Evolutionary conservation across 2,329 filamentous ascomycete genomes (phyloP), one percentile per base, ranked within the genome.

Genomic region (Ceratocystis diversiconidia): DNA sequence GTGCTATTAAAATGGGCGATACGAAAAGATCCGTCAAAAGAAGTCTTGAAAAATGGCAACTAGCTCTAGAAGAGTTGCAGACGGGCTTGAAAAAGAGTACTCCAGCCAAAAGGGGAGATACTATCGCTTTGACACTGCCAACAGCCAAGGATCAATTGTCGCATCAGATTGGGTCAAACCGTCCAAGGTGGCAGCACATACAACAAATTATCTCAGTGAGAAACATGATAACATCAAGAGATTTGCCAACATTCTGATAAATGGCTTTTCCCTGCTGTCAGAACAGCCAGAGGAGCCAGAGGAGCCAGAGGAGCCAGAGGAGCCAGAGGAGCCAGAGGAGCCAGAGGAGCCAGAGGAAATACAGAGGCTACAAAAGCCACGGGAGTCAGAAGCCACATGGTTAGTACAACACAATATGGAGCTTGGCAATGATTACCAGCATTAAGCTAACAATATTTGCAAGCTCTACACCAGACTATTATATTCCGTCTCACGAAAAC

Each of bases 111-210:
- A 52, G 6, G 66, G 67, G 8, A 36, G 32, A 25, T 73, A 73
- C 66, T 68, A 69, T 43, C 67, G 71, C 10, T 71, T 73, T 63
- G 71, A 71, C 41, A 71, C 73, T 1, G 69, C 71, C 12, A 67
- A 66, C 17, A 72, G 72, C 5, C 62, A 73, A 5, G 48, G 71
- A 44, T 69, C 71, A 59, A 64, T 72, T 19, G 70, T 67, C 0
- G 50, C 72, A 5, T 69, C 70, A 0, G 71, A 73, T 43, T 73
- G 70, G 71, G 60, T 71, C 36, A 71, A 70, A 59, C 41, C 65
- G 6, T 70, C 67, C 52, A 62, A 22, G n/a, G 70, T 72, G 19
- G 67, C 69, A 1, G 65, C 70, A 32, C 70, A 71, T 36, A 70
- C 70, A 1, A 41, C 60, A 17, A 71, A 69, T 52, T 71, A 71